Percentiles rank a stretch among this genome's conserved stretches.
Conservation (phyloP, 257 asterid species). For the Echites panduratus region DNA sequence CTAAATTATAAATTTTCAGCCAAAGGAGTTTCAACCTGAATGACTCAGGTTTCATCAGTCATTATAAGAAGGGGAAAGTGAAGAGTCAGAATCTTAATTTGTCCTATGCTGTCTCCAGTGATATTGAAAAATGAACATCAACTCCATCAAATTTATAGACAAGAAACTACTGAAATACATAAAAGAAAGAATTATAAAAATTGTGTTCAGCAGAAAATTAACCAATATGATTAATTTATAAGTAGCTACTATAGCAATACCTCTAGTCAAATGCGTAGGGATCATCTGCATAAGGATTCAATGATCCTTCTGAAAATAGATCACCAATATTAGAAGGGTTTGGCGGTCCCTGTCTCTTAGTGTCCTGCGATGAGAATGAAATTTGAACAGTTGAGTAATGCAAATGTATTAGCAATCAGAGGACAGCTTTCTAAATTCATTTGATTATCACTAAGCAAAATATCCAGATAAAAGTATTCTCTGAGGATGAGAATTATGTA, state of each 20-base stretch:
- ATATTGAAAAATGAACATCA: not conserved
- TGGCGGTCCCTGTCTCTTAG: slow-evolving; percentile 37
- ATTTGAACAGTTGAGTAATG: not conserved
- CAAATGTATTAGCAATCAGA: not conserved
- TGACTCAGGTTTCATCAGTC: not conserved
- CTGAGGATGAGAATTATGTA: not conserved
- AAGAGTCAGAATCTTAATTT: not conserved
- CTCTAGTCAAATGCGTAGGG: slow-evolving; percentile 94
- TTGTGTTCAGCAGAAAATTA: not conserved
- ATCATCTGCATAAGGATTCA: slow-evolving; percentile 94
- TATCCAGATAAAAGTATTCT: slow-evolving; percentile 1
- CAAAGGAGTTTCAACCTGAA: not conserved
- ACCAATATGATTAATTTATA: not conserved
- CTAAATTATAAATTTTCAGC: not conserved
- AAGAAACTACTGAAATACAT: not conserved
- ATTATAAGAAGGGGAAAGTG: not conserved
- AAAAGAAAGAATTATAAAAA: not conserved
- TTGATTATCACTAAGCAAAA: not conserved
- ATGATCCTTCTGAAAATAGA: slow-evolving; percentile 89
- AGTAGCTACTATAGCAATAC: slow-evolving; percentile 25
- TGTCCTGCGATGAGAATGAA: slow-evolving; percentile 32
- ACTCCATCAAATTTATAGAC: not conserved
- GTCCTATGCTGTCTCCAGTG: not conserved
- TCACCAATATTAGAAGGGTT: slow-evolving; percentile 79
- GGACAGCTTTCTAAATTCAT: not conserved